Conservation (phyloP, 2,329 filamentous ascomycete species). For the Aspergillus texensis region DNA sequence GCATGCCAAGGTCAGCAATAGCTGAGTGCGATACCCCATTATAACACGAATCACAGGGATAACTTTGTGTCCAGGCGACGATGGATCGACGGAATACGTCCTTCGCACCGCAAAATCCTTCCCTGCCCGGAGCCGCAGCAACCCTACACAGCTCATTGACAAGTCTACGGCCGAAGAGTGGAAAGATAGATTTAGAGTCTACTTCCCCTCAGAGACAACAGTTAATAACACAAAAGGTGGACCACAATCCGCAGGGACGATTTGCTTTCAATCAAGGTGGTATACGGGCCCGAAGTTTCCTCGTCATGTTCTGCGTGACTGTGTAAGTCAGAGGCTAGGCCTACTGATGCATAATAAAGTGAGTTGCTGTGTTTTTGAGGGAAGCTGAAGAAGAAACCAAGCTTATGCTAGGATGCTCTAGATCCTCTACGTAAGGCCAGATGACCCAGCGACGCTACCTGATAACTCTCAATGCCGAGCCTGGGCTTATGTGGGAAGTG, state of each 20-base stretch:
- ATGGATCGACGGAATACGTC: constrained; percentile 47
- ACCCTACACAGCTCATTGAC: constrained; percentile 47
- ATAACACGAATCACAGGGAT: constrained; percentile 7
- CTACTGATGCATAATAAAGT: constrained; percentile 90
- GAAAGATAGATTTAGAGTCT: constrained; percentile 66
- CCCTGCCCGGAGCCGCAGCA: constrained; percentile 33
- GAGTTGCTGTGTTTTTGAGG: constrained; percentile 35
- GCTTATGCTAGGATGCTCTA: constrained; percentile 19
- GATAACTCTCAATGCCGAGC: constrained; percentile 46
- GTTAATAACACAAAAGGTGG: constrained; percentile 68
- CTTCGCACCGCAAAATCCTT: constrained; percentile 38
- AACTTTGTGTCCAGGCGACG: constrained; percentile 43
- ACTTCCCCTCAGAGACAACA: constrained; percentile 77
- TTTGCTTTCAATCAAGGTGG: constrained; percentile 75
- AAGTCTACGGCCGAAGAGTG: constrained; percentile 39
- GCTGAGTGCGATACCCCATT: background rate
- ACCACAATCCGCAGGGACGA: constrained; percentile 70
- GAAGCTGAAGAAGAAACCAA: background rate
- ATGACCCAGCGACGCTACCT: constrained; percentile 25
- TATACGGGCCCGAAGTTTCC: constrained; percentile 74
- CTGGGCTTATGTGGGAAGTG: constrained; percentile 87
- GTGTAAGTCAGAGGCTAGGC: constrained; percentile 68
- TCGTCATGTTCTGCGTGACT: constrained; percentile 70
- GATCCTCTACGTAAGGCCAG: constrained; percentile 39
- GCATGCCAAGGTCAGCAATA: constrained; percentile 56